A percentile compares a stretch with the other conserved stretches of the same genome.
Evolutionary conservation across 768 basidiomycete species (phyloP).

Genomic region (Boletellus ananiceps): DNA sequence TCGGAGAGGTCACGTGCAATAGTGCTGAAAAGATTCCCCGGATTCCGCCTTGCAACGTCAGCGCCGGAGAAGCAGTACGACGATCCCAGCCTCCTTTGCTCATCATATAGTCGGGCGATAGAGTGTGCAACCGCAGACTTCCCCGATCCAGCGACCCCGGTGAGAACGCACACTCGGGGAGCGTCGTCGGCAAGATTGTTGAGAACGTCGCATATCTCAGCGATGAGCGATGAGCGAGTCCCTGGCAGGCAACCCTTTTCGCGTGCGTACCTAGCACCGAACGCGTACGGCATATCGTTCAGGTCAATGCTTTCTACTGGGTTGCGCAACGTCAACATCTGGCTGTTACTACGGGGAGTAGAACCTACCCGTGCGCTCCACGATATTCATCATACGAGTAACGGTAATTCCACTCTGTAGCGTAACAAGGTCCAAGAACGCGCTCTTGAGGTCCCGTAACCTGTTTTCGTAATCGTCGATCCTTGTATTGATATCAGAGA

Average conservation of each 20-base stretch:
- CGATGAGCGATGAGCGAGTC: constrained; percentile 1
- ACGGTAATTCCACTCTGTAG: not conserved
- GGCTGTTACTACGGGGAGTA: not conserved
- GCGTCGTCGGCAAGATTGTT: not conserved
- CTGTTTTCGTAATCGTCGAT: not conserved
- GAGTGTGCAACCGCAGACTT: not conserved
- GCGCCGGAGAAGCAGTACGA: constrained; percentile 16
- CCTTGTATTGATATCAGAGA: constrained; percentile 4
- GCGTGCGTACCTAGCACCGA: constrained; percentile 3
- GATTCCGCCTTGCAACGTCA: constrained; percentile 2
- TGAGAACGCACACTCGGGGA: constrained; percentile 13
- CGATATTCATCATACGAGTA: constrained; percentile 2
- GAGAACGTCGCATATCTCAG: constrained; percentile 1
- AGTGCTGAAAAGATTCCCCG: constrained; percentile 20
- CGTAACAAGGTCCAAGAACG: not conserved
- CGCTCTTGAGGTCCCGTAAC: not conserved
- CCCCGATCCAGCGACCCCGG: constrained; percentile 13
- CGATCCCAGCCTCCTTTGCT: constrained; percentile 19
- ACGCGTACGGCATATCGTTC: constrained; percentile 3
- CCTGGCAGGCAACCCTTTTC: constrained; percentile 2
- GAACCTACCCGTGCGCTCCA: not conserved
- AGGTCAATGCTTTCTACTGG: not conserved
- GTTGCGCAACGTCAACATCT: not conserved
- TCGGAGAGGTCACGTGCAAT: not conserved
- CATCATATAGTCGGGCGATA: constrained; percentile 5